Evolutionary conservation across 371 early-diverging fungal genomes (phyloP), one percentile per base, ranked within the genome.

Genomic region (Nematocida sp.): DNA sequence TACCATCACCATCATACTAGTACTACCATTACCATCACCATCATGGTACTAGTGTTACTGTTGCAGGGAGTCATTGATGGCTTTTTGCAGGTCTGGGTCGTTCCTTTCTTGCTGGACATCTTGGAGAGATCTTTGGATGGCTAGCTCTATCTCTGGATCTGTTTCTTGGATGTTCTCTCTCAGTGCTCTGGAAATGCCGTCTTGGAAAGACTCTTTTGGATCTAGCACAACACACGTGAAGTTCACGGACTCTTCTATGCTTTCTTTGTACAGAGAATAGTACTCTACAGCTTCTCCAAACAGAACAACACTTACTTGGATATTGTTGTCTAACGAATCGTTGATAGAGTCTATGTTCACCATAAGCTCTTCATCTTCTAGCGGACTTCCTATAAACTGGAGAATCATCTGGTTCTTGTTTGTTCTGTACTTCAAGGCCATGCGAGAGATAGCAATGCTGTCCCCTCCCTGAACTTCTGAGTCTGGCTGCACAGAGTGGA

Each of bases 291-390:
- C 90, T 83, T 96, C 94, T 58, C 96, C 98, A 86, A 96, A 95
- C 82, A 89, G 92, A 58, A 97, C 85, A 3, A 96, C 85, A 77
- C 95, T 94, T 13, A 97, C 88, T 19, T 90, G 90, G 36, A 95
- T 87, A 65, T 91, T 92, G 85, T 93, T 94, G 86, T 93, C 94
- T 82, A 95, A 91, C 70, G 94, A 86, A 76, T 91, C 92, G 85
- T 92, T 93, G 67, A 91, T 92, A 19, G 80, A 81, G 76, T 87
- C 88, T 38, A 93, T 89, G 31, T 96, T 81, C 32, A 90, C 79
- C 81, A 46, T 60, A 13, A 70, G 62, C 17, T 31, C 38, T 19
- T 46, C 45, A 27, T 70, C 62, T 7, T 70, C 74, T 13, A 70
- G 25, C 4, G 74, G 74, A 27, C 62, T 38, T 8, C 74, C 62